Evolutionary conservation across 2,329 filamentous ascomycete genomes (phyloP), one percentile per base, ranked within the genome.

Genomic region (Byssothecium circinans): DNA sequence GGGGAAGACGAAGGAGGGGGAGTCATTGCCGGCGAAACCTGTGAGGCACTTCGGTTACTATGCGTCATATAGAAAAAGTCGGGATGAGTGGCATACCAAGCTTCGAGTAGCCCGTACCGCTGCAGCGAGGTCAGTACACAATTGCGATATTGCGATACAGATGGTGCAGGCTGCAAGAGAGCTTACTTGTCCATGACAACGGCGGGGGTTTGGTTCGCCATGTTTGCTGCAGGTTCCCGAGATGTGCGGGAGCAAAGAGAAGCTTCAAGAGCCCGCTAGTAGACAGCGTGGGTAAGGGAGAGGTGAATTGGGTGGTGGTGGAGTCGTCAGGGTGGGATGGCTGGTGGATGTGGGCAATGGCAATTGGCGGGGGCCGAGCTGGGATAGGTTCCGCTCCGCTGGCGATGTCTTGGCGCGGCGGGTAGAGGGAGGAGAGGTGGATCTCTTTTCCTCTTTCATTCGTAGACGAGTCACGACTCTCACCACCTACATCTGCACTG

Each of bases 161-260:
- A 51, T 43, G 53, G 60, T 49, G 56, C 56, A 59, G 65, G 60
- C 60, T 61, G 58, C 56, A 50, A 41, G 54, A 55, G 50, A 69
- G 82, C 90, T 78, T 87, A 96, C 94, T 99, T 99, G 94, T 99
- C 94, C 92, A 99, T 99, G 90, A 99, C 94, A 96, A 99, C 94
- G 89, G 94, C 94, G 68, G 94, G 94, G 73, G 94, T 97, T 85
- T 97, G 92, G 79, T 88, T 88, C 72, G 94, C 92, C 94, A 99
- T 99, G 65, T 71, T 79, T 64, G 59, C 56, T 56, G 60, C 56
- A 56, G 56, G 55, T 58, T 51, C 47, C 49, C 49, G 46, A 39
- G 43, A 52, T 25, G 48, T 49, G 25, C 29, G 23, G 35, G 36
- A 52, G 50, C 44, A 45, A 53, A 54, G 47, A 47, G 20, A 22